Conservation (phyloP, 2,329 filamentous ascomycete genomes). For the Drechslerella stenobrocha region DNA sequence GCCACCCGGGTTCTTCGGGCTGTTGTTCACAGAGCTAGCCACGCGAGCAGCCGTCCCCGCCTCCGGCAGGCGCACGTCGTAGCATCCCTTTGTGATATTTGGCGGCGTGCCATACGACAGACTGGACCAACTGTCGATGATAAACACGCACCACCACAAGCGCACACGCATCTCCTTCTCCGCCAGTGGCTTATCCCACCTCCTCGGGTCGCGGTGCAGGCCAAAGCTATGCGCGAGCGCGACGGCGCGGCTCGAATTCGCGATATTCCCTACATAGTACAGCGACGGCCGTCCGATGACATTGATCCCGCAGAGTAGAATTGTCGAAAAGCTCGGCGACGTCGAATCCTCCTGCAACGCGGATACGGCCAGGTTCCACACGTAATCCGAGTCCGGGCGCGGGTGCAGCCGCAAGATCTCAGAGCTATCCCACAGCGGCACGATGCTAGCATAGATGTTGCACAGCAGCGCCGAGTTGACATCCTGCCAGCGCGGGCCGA, state of each 20-base stretch:
- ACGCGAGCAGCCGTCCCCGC: slow-evolving; percentile 50
- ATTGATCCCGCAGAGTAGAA: slow-evolving; percentile 64
- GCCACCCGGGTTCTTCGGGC: no score
- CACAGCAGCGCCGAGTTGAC: slow-evolving; percentile 61
- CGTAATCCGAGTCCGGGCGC: slow-evolving; percentile 64
- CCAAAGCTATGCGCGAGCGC: slow-evolving; percentile 63
- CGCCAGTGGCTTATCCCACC: slow-evolving; percentile 61
- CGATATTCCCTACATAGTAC: slow-evolving; percentile 64
- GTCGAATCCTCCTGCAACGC: slow-evolving; percentile 65
- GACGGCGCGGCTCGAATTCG: slow-evolving; percentile 60
- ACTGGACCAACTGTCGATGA: slow-evolving; percentile 63
- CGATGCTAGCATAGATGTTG: slow-evolving; percentile 63
- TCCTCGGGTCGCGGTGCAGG: slow-evolving; percentile 61
- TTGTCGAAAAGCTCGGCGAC: slow-evolving; percentile 64
- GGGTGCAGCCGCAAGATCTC: slow-evolving; percentile 58
- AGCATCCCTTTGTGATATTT: slow-evolving; percentile 58
- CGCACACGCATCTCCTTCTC: slow-evolving; percentile 62
- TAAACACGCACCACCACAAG: slow-evolving; percentile 63
- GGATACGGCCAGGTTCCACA: slow-evolving; percentile 66
- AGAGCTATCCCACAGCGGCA: slow-evolving; percentile 64
- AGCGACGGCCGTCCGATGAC: slow-evolving; percentile 65
- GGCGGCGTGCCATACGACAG: slow-evolving; percentile 62
- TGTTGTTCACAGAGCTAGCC: no score
- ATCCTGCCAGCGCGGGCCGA: slow-evolving; percentile 22
- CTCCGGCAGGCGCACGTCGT: slow-evolving; percentile 60